Conservation (phyloP, 176 grass and related monocot species). For the Puccinellia tenuiflora region DNA sequence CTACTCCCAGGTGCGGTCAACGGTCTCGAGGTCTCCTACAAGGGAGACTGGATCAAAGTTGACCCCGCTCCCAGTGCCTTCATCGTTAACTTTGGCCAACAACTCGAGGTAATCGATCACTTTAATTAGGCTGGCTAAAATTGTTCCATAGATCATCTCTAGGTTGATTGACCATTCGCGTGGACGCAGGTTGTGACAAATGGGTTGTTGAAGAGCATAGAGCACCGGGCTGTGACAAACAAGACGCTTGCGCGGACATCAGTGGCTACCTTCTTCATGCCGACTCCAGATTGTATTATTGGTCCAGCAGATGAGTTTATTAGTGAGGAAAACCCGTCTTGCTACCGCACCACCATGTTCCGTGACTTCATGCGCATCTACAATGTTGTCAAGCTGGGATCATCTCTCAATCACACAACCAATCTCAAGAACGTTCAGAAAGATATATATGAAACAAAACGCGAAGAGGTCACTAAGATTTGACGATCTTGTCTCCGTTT, state of each 20-base stretch:
- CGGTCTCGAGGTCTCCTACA: constrained; percentile 42
- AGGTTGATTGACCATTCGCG: no score
- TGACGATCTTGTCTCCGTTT: not conserved
- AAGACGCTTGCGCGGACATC: constrained; percentile 18
- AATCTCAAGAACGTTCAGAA: not conserved
- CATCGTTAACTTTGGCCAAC: constrained; percentile 53
- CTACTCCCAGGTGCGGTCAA: constrained; percentile 34
- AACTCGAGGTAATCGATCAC: constrained; percentile 24
- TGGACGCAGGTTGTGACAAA: constrained; percentile 19
- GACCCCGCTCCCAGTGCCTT: constrained; percentile 26
- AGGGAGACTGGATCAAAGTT: constrained; percentile 37
- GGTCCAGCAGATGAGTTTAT: not conserved
- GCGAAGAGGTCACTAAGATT: not conserved
- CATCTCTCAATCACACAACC: not conserved
- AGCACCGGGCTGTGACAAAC: constrained; percentile 45
- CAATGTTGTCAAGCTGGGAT: not conserved
- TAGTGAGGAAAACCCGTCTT: not conserved
- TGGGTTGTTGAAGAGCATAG: constrained; percentile 51
- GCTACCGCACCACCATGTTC: constrained; percentile 43
- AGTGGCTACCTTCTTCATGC: constrained; percentile 46
- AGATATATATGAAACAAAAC: no score
- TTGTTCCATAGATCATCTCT: no score
- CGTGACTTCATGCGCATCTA: not conserved
- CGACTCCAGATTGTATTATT: constrained; percentile 31
- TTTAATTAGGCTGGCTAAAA: no score